Conservation (phyloP, 108 stramenopile species). For the Schizochytrium sp. region DNA sequence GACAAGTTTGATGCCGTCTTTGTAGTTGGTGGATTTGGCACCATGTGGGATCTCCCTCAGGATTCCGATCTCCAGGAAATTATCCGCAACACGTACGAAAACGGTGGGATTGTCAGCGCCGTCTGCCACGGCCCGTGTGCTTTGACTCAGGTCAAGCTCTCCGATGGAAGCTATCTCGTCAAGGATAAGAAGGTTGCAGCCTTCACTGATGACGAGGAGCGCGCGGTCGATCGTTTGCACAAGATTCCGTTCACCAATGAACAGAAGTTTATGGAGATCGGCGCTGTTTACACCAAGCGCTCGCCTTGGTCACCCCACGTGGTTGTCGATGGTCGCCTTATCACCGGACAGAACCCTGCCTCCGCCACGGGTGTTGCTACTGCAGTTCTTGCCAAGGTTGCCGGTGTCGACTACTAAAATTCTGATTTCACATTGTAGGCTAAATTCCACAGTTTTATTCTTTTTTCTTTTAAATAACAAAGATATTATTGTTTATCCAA, state of each 20-base stretch:
- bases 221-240: conserved; percentile 56
- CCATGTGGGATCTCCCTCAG: conserved; percentile 70
- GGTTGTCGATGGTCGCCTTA: conserved; percentile 64
- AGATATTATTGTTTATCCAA: too few species aligned
- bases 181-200: conserved; percentile 66
- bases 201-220: conserved; percentile 70
- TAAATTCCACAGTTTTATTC: too few species aligned
- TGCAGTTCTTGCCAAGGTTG: conserved; percentile 29
- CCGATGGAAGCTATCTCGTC: conserved; percentile 67
- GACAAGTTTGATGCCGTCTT: conserved; percentile 68
- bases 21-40: conserved; percentile 70
- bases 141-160: conserved; percentile 65
- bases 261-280: conserved; percentile 65
- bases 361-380: conserved; percentile 66
- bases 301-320: conserved; percentile 66
- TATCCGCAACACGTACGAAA: conserved; percentile 61
- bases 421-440: not conserved
- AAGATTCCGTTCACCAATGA: conserved; percentile 67
- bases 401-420: conserved; percentile 41
- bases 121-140: conserved; percentile 72
- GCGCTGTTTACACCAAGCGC: conserved; percentile 65
- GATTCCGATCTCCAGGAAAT: conserved; percentile 63
- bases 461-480: too few species aligned
- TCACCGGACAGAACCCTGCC: conserved; percentile 72
- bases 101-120: conserved; percentile 66